phyloP scores from a whole-genome alignment of 2,329 filamentous ascomycete species.

The Exutisphaerella laricina region DNA sequence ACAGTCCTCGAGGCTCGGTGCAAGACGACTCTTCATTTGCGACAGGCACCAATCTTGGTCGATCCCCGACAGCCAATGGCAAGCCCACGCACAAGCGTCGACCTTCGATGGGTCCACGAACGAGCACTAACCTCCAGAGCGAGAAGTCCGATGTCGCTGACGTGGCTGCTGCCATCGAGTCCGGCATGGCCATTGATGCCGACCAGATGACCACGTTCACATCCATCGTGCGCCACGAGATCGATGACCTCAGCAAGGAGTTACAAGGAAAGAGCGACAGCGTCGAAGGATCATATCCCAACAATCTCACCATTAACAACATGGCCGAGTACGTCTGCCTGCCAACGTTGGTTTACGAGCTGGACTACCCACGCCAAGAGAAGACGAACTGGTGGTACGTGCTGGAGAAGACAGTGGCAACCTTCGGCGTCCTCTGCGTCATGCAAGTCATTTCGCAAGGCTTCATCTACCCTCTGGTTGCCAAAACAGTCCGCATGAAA shows the following conservation, averaged over 20 bases:
- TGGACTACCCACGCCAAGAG: constrained; percentile 68
- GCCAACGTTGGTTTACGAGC: constrained; percentile 73
- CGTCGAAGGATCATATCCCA: constrained; percentile 54
- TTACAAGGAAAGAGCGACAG: constrained; percentile 57
- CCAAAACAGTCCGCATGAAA: constrained; percentile 61
- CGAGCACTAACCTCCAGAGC: constrained; percentile 40
- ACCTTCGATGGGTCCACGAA: constrained; percentile 35
- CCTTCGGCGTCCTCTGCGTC: constrained; percentile 66
- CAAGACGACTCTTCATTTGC: constrained; percentile 11
- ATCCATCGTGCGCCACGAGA: constrained; percentile 60
- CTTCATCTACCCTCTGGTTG: constrained; percentile 70
- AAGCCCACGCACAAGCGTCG: constrained; percentile 19
- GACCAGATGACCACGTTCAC: constrained; percentile 61
- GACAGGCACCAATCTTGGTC: constrained; percentile 17
- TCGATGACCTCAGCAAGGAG: constrained; percentile 59
- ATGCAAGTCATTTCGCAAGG: constrained; percentile 75
- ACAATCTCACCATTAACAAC: constrained; percentile 56
- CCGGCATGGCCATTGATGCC: constrained; percentile 53
- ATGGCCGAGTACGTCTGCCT: constrained; percentile 66
- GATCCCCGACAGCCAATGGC: constrained; percentile 8
- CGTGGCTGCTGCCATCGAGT: constrained; percentile 58
- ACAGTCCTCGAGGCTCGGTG: constrained; percentile 26
- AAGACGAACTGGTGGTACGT: constrained; percentile 70
- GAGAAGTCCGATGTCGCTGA: constrained; percentile 54
- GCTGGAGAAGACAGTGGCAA: constrained; percentile 63